Conservation (phyloP, 495 filamentous ascomycete genomes). For the Tuber calosporum region DNA sequence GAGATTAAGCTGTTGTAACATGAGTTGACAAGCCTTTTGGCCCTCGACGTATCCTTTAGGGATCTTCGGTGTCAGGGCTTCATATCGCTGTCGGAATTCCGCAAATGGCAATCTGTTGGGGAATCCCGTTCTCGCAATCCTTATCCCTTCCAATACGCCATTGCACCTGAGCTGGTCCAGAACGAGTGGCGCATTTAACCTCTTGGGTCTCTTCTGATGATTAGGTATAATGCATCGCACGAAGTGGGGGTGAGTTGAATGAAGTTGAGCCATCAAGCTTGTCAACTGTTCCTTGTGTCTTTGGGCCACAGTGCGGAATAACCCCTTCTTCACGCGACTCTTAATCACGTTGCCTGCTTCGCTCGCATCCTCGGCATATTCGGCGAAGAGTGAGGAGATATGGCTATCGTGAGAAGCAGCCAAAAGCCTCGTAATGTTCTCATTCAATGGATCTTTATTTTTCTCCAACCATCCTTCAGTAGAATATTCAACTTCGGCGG, state of each 20-base stretch:
- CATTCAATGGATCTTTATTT: slow-evolving; percentile 97
- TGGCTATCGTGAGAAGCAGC: slow-evolving; percentile 75
- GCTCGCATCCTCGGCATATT: slow-evolving; percentile 78
- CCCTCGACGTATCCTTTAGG: slow-evolving; percentile 88
- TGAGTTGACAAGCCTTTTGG: slow-evolving; percentile 71
- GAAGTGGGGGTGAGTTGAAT: slow-evolving; percentile 96
- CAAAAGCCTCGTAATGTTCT: slow-evolving; percentile 85
- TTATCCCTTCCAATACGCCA: slow-evolving; percentile 95
- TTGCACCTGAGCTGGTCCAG: slow-evolving; percentile 96
- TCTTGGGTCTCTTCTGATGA: slow-evolving; percentile 95
- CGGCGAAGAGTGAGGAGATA: slow-evolving; percentile 74
- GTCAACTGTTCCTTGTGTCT: slow-evolving; percentile 95
- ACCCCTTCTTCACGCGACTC: slow-evolving; percentile 89
- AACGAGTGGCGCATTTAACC: slow-evolving; percentile 78
- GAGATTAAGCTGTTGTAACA: slow-evolving; percentile 81
- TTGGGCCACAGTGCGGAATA: slow-evolving; percentile 96
- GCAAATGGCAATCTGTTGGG: slow-evolving; percentile 87
- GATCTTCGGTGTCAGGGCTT: slow-evolving; percentile 86
- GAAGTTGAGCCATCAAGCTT: slow-evolving; percentile 88
- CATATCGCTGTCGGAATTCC: slow-evolving; percentile 93
- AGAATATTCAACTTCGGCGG: slow-evolving; percentile 93
- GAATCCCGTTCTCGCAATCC: slow-evolving; percentile 97
- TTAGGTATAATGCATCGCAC: slow-evolving; percentile 97
- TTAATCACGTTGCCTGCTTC: slow-evolving; percentile 51
- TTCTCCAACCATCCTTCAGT: slow-evolving; percentile 96